phyloP scores from a whole-genome alignment of 345 rosid genomes.

The Chamaenerion angustifolium region DNA sequence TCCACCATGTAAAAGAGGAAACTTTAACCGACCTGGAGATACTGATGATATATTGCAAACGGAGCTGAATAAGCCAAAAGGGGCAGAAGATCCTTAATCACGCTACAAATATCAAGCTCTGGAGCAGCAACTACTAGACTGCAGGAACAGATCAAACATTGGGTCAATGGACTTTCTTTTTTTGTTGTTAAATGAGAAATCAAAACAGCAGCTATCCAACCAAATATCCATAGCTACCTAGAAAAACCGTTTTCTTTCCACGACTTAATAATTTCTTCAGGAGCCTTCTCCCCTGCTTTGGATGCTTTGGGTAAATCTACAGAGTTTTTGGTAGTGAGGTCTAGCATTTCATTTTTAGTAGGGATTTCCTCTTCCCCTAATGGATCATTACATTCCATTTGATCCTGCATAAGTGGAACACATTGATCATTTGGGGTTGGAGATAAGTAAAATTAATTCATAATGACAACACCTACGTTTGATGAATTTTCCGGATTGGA shows the following conservation, averaged over 20 bases:
- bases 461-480: conserved; percentile 22
- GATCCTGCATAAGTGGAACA: conserved; percentile 22
- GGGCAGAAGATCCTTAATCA: conserved; percentile 58
- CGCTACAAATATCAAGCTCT: conserved; percentile 62
- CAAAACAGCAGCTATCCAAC: background rate
- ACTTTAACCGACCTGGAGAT: conserved; percentile 49
- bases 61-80: conserved; percentile 75
- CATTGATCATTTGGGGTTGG: conserved; percentile 7
- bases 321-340: conserved; percentile 14
- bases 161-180: background rate
- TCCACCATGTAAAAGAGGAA: too few relatives aligned
- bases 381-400: conserved; percentile 13
- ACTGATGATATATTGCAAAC: conserved; percentile 82
- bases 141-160: conserved; percentile 13
- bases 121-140: conserved; percentile 84
- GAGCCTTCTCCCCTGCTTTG: conserved; percentile 67
- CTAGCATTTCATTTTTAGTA: conserved; percentile 22
- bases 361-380: conserved; percentile 22
- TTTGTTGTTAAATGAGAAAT: background rate
- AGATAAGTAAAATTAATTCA: background rate
- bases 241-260: conserved; percentile 90
- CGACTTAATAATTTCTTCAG: conserved; percentile 34
- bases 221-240: conserved; percentile 29
- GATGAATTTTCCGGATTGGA: conserved; percentile 18
- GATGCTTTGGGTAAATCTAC: conserved; percentile 34